Evolutionary conservation across 306 rosid species (phyloP), one percentile per base, ranked within the genome.

Genomic region (Gastrolobium bilobum): DNA sequence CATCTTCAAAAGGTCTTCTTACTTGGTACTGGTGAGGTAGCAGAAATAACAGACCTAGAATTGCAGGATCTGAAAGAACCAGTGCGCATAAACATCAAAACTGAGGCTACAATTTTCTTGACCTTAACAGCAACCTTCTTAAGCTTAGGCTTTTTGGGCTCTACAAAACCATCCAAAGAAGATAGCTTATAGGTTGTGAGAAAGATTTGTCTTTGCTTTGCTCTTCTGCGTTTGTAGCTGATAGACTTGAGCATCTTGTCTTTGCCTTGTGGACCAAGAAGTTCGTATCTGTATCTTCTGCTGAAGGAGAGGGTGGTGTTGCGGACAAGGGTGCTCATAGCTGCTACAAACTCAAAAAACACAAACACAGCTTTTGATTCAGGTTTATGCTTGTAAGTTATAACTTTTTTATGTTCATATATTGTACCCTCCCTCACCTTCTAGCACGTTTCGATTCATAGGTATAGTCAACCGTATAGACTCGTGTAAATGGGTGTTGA

Each of bases 141-240:
- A 0, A 85, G 48, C 83, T 82, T 83, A 58, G 84, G 84, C 10
- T 71, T 54, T 39, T 61, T 75, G 4, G 76, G 70, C 4, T 83
- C 38, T 0, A 20, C 69, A 26, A 58, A 50, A 63, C n/a, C 37
- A n/a, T 85, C 78, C 39, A 61, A 51, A 29, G 91, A 75, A 30
- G 83, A 77, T 4, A 91, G 44, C 80, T 82, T 88, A 72, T 89
- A 91, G 4, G 90, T 81, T 40, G 88, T 86, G 10, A 90, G 83
- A 38, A 88, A 92, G 68, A 92, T 75, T 77, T 86, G 64, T 46
- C 94, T 82, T 11, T 87, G 91, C 80, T 84, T 90, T 3, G 97
- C 91, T 80, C 88, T 77, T 14, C 78, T 81, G 37, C 82, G 83
- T 56, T 80, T 82, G 33, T 84, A 90, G 73, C 92, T 88, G 10